Evolutionary conservation across 352 stramenopile species (phyloP).

Genomic region (Phytophthora europaea): DNA sequence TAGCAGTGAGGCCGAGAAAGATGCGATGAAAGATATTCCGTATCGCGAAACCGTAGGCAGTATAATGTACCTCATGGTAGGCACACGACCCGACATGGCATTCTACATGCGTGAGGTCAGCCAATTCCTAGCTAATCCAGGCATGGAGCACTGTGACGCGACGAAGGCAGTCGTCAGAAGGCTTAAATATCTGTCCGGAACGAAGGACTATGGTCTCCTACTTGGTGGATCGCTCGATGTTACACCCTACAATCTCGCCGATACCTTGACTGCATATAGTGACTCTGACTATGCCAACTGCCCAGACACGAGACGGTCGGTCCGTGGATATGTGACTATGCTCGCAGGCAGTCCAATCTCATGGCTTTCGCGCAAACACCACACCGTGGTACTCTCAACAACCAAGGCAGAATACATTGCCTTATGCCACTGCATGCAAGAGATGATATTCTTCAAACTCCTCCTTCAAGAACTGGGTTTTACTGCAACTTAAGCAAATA

Average conservation of each 20-base stretch:
- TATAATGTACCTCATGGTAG: slow-evolving; percentile 31
- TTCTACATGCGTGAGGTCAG: too few relatives aligned
- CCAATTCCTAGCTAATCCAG: too few relatives aligned
- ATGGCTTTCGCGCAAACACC: not conserved
- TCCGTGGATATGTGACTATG: not conserved
- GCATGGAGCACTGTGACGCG: too few relatives aligned
- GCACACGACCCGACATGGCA: slow-evolving; percentile 4
- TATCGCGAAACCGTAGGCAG: slow-evolving; percentile 26
- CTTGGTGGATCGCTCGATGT: not conserved
- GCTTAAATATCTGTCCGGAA: not conserved
- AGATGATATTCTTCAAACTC: not conserved
- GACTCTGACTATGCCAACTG: not conserved
- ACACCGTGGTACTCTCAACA: not conserved
- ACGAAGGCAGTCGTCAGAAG: not conserved
- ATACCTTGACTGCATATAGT: not conserved
- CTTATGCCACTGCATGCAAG: not conserved
- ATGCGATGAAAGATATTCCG: slow-evolving; percentile 23
- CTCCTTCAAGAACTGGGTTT: not conserved
- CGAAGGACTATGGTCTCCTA: not conserved
- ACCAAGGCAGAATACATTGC: not conserved
- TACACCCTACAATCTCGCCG: not conserved
- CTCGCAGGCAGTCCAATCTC: not conserved
- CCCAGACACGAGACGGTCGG: not conserved
- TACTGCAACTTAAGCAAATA: not conserved
- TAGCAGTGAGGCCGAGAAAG: slow-evolving; percentile 9